Evolutionary conservation across 2,329 filamentous ascomycete species (phyloP).

Genomic region (Cryphonectria naterciae): DNA sequence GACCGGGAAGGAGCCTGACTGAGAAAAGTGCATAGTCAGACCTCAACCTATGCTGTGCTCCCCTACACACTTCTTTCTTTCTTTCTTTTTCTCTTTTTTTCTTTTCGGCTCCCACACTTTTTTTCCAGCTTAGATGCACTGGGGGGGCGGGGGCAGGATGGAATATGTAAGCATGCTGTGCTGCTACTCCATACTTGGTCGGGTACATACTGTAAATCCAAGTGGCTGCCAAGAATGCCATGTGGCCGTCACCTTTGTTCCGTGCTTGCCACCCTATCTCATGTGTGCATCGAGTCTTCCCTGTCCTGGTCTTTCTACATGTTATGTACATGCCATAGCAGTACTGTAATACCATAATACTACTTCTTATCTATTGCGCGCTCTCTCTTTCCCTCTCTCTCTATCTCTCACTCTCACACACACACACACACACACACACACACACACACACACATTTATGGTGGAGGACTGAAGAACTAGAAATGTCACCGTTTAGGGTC

Average conservation of each 20-base stretch:
- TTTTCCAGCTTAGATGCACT: neutral
- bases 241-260: constrained; percentile 21
- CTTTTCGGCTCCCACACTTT: neutral
- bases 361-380: neutral
- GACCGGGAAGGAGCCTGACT: constrained; percentile 1
- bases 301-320: neutral
- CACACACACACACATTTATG: too few species aligned
- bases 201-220: neutral
- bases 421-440: too few species aligned
- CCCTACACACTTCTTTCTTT: neutral
- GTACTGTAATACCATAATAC: neutral
- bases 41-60: neutral
- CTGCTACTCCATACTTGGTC: constrained; percentile 1
- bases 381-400: neutral
- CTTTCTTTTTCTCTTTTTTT: neutral
- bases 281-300: neutral
- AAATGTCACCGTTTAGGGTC: neutral
- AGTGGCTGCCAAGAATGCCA: neutral
- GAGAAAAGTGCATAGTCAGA: neutral
- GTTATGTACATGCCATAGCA: neutral
- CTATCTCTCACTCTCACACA: too few species aligned
- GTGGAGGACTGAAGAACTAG: neutral
- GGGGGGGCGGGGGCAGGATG: neutral
- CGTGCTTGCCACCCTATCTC: constrained; percentile 11
- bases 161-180: neutral